Evolutionary conservation across 2,329 filamentous ascomycete species (phyloP).

Genomic region (Alternaria panax): DNA sequence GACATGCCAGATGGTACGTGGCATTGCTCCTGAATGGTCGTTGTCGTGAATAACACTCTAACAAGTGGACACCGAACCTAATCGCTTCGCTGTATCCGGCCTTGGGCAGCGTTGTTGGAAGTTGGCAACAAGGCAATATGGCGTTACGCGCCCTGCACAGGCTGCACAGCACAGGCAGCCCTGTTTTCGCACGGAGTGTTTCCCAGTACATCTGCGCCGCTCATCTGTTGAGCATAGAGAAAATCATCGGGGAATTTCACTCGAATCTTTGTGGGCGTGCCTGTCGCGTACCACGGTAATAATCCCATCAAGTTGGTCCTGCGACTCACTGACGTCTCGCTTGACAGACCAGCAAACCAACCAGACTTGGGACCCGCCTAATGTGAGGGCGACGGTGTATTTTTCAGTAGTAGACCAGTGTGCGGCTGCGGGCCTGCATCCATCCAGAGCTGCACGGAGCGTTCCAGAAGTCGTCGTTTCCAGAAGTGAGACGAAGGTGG

Average conservation of each 20-base stretch:
- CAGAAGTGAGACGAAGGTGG: constrained; percentile 1
- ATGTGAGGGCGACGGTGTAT: constrained; percentile 9
- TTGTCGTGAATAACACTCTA: constrained; percentile 7
- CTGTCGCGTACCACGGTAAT: not conserved
- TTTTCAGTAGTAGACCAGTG: constrained; percentile 6
- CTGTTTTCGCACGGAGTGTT: not conserved
- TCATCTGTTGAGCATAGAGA: not conserved
- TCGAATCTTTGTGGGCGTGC: constrained; percentile 1
- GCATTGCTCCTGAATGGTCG: constrained; percentile 9
- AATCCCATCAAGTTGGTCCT: constrained; percentile 5
- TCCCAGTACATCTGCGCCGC: not conserved
- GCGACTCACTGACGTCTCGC: constrained; percentile 16
- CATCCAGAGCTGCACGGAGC: constrained; percentile 5
- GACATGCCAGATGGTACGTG: constrained; percentile 14
- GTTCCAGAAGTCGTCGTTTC: not conserved
- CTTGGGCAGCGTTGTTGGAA: not conserved
- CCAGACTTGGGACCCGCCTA: constrained; percentile 2
- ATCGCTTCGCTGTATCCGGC: not conserved
- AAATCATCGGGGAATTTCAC: not conserved
- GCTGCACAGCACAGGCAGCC: not conserved
- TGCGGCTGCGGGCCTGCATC: constrained; percentile 10
- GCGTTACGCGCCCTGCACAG: not conserved
- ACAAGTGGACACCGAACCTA: constrained; percentile 2
- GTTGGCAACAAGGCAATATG: not conserved
- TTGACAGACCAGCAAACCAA: constrained; percentile 6